A percentile compares a stretch with the other conserved stretches of the same genome.
Evolutionary conservation across 1,284 basidiomycete genomes (phyloP).

Genomic region (Abortiporus biennis): DNA sequence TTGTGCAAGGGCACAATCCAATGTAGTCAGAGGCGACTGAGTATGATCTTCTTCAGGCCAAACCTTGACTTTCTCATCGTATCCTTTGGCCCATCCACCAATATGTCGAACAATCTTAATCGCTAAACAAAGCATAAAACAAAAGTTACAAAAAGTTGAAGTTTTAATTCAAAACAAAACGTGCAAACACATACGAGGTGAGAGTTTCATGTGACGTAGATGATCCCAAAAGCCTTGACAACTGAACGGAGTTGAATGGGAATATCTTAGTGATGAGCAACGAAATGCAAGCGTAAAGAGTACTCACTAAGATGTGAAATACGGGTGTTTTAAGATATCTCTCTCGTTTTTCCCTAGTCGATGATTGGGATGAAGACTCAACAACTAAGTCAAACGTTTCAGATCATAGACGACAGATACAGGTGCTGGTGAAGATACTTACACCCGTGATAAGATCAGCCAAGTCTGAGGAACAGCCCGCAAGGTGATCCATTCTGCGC

Average conservation of each 20-base stretch:
- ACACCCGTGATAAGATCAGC: not conserved
- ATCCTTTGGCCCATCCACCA: slow-evolving; percentile 3
- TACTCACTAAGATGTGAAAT: not conserved
- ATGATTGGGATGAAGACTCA: not conserved
- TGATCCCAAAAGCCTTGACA: no score
- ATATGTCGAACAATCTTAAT: not conserved
- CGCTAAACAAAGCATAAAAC: not conserved
- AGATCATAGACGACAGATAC: not conserved
- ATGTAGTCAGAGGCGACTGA: not conserved
- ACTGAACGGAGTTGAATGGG: no score
- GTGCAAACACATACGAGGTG: not conserved
- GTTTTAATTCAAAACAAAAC: not conserved
- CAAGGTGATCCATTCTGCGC: not conserved
- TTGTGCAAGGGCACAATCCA: slow-evolving; percentile 3
- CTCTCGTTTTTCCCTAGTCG: not conserved
- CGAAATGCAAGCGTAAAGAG: no score
- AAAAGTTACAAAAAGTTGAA: not conserved
- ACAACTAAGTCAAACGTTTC: not conserved
- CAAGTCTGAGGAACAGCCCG: not conserved
- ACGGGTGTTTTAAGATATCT: not conserved
- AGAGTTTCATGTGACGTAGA: not conserved
- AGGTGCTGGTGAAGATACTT: not conserved
- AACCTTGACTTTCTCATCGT: not conserved
- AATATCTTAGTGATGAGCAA: no score
- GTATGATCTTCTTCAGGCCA: not conserved